A percentile compares a stretch with the other conserved stretches of the same genome.
phyloP scores from a whole-genome alignment of 371 early-diverging fungal species.

The Actinomortierella wolfii region DNA sequence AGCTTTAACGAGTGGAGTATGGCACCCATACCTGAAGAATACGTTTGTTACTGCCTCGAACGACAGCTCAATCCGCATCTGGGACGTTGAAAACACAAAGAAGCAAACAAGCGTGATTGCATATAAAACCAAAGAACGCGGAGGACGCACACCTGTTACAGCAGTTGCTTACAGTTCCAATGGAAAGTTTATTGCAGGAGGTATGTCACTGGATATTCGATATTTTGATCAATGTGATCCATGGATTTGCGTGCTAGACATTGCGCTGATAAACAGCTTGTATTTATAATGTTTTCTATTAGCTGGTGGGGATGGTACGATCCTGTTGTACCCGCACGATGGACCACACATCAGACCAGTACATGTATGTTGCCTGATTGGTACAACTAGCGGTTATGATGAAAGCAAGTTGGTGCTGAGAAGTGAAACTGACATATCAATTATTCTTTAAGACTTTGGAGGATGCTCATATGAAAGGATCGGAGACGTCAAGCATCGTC shows the following conservation, averaged over 20 bases:
- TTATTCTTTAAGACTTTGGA: slow-evolving; percentile 52
- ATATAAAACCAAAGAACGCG: slow-evolving; percentile 76
- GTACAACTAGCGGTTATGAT: slow-evolving; percentile 6
- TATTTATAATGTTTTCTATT: not conserved
- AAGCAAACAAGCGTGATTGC: slow-evolving; percentile 80
- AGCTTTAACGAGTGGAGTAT: slow-evolving; percentile 75
- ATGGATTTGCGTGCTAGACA: not conserved
- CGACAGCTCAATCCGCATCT: slow-evolving; percentile 87
- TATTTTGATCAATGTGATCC: too few species aligned
- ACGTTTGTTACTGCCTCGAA: slow-evolving; percentile 80
- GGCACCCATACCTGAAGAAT: slow-evolving; percentile 79
- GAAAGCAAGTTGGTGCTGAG: too few species aligned
- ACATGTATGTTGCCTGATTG: slow-evolving; percentile 16
- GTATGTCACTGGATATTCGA: slow-evolving; percentile 38
- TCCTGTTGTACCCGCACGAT: slow-evolving; percentile 27
- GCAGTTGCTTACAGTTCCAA: slow-evolving; percentile 69
- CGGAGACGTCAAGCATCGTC: slow-evolving; percentile 71
- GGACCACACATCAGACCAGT: slow-evolving; percentile 29
- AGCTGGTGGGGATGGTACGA: slow-evolving; percentile 35
- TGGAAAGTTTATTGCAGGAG: slow-evolving; percentile 71
- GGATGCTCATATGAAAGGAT: slow-evolving; percentile 72
- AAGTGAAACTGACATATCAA: not conserved
- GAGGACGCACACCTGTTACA: slow-evolving; percentile 71
- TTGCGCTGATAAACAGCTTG: not conserved
- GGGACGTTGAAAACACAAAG: slow-evolving; percentile 80